A percentile compares a stretch with the other conserved stretches of the same genome.
Evolutionary conservation across 768 basidiomycete species (phyloP).

Genomic region (Lactifluus hygrophoroides): DNA sequence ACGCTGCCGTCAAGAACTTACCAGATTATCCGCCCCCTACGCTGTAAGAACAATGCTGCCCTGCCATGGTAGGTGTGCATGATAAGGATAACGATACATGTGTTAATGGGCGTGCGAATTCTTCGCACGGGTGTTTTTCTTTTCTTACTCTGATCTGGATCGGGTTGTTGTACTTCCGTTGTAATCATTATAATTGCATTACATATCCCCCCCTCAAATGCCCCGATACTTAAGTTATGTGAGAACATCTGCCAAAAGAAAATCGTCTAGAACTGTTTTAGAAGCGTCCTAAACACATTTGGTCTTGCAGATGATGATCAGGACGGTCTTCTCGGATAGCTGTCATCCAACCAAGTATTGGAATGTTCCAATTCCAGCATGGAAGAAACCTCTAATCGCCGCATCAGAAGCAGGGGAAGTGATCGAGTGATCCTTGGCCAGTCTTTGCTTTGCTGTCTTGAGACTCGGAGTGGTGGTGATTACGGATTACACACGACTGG

Average conservation of each 20-base stretch:
- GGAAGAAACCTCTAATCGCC: neutral
- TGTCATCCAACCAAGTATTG: neutral
- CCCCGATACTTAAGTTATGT: too few species aligned
- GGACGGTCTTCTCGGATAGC: too few species aligned
- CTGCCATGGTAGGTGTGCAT: neutral
- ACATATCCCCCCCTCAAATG: too few species aligned
- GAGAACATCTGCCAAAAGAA: too few species aligned
- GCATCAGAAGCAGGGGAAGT: neutral
- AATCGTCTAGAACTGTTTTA: too few species aligned
- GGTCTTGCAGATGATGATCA: too few species aligned
- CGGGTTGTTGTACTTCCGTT: neutral
- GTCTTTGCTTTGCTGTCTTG: too few species aligned
- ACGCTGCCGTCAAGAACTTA: conserved; percentile 61
- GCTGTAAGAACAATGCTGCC: conserved; percentile 10
- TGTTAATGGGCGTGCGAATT: neutral
- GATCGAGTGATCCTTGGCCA: neutral
- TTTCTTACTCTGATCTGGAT: neutral
- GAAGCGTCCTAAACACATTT: too few species aligned
- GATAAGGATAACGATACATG: too few species aligned
- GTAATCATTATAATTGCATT: too few species aligned
- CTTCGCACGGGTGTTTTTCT: neutral
- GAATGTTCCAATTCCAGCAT: neutral
- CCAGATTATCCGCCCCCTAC: conserved; percentile 59
- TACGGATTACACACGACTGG: neutral
- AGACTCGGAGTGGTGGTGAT: neutral